Base-by-base conservation (phyloP, 2,329 filamentous ascomycete genomes). In the Orbilia quercus region DNA sequence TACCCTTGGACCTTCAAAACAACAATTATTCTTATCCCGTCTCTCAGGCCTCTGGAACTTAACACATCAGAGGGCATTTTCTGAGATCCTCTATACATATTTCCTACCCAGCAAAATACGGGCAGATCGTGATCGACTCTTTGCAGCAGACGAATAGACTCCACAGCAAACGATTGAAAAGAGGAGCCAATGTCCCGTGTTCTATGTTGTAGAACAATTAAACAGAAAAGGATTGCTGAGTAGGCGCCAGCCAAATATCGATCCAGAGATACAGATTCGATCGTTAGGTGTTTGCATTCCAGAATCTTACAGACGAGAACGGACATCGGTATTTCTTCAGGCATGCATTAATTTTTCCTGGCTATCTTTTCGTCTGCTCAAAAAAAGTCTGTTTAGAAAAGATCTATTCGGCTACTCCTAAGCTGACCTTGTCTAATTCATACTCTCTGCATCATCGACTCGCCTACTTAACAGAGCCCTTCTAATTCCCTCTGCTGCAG, bases 1-100 rank as follows among this genome's bases (percentile, higher is more conserved):
- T 20, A 53, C 36, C 48, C 48, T 53, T 28, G 48, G 36, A 53
- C 12, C 48, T 14, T 16, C 48, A 28, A 53, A 53, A 53, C 48
- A 38, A 20, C 48, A 11, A 18, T 16, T n/a, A 28, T 53, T 14
- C 12, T 14, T 18, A 9, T 20, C n/a, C n/a, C 25, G 28, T n/a
- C 16, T 20, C 28, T 53, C 12, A 22, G 1, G 1, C 14, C 2
- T 36, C 28, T 53, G n/a, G 25, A 34, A 11, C 23, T 11, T 12
- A 53, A 38, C n/a, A 53, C n/a, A 36, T 20, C 48, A 53, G 7
- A 11, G 18, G 48, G 36, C 45, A 7, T 2, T 25, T 6, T 53
- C 4, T 20, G 16, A 22, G 42, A 53, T 36, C 48, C 36, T n/a
- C 28, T 20, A 2, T 36, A 3, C 31, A 4, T 23, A 2, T 53